Percentiles rank a stretch among this genome's conserved stretches.
phyloP scores from a whole-genome alignment of 345 rosid genomes.

The Lepidium africanum region DNA sequence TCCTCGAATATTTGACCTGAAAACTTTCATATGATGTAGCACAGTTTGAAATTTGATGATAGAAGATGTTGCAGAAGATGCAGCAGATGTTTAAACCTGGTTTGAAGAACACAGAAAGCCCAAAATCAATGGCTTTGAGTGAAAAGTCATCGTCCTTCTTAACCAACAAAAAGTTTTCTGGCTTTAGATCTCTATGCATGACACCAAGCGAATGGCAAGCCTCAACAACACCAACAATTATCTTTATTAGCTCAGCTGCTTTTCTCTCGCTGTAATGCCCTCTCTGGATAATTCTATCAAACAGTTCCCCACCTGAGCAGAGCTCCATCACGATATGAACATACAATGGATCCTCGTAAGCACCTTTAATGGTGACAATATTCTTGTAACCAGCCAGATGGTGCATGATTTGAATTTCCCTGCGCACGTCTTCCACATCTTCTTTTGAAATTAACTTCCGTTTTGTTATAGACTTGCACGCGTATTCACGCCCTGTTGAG shows the following conservation, averaged over 20 bases:
- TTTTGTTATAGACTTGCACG: slow-evolving; percentile 96
- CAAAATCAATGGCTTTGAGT: slow-evolving; percentile 97
- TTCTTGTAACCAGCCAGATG: slow-evolving; percentile 96
- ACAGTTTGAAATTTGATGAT: neutral
- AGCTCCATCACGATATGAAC: slow-evolving; percentile 98
- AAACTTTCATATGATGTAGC: slow-evolving; percentile 15
- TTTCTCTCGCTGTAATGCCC: slow-evolving; percentile 95
- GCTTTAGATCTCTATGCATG: slow-evolving; percentile 98
- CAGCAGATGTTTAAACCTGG: slow-evolving; percentile 46
- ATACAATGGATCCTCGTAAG: slow-evolving; percentile 76
- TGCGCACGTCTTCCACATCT: slow-evolving; percentile 90
- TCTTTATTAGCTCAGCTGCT: slow-evolving; percentile 92
- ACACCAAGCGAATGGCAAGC: slow-evolving; percentile 96
- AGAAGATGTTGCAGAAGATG: neutral
- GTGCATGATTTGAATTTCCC: slow-evolving; percentile 99
- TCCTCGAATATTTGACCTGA: slow-evolving; percentile 85
- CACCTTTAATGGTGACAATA: slow-evolving; percentile 91
- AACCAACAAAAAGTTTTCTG: slow-evolving; percentile 94
- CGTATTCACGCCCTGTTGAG: slow-evolving; percentile 60
- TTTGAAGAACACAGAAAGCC: slow-evolving; percentile 95
- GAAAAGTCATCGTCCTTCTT: slow-evolving; percentile 97
- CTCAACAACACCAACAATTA: slow-evolving; percentile 93
- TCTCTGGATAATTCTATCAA: slow-evolving; percentile 91
- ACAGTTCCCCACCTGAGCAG: slow-evolving; percentile 92
- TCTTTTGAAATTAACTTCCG: slow-evolving; percentile 89